Conservation (phyloP, 495 filamentous ascomycete species). For the Thermochaetoides thermophila region DNA sequence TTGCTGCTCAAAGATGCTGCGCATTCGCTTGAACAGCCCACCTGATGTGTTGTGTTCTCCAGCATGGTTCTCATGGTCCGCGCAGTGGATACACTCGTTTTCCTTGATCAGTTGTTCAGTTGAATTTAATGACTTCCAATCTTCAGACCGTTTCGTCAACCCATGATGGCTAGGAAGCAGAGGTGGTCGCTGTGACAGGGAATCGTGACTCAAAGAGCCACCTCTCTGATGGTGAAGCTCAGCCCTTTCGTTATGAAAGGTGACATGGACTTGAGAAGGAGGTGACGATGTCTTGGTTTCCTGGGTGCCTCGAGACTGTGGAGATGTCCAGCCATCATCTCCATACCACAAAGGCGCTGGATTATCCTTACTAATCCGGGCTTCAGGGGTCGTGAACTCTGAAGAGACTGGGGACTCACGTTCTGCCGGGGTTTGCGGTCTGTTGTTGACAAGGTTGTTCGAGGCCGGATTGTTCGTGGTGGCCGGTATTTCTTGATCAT, state of each 20-base stretch:
- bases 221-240: no score
- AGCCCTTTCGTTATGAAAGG: background rate
- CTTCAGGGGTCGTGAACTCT: conserved; percentile 1
- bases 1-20: conserved; percentile 21
- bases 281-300: conserved; percentile 11
- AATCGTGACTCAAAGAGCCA: no score
- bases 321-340: conserved; percentile 6
- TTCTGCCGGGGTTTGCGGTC: conserved; percentile 9
- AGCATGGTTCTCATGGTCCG: no score
- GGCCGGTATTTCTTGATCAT: no score
- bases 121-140: no score
- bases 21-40: conserved; percentile 21
- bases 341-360: conserved; percentile 1
- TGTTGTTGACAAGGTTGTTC: conserved; percentile 2
- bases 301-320: conserved; percentile 11
- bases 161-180: no score
- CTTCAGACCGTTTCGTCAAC: no score
- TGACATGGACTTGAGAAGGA: conserved; percentile 3
- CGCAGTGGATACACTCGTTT: no score
- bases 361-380: background rate
- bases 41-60: no score
- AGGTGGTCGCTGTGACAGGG: no score
- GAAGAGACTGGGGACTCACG: conserved; percentile 1
- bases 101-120: no score
- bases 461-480: background rate